A percentile compares a stretch with the other conserved stretches of the same genome.
Conservation (phyloP, 2,329 filamentous ascomycete species). For the Periglandula ipomoeae region DNA sequence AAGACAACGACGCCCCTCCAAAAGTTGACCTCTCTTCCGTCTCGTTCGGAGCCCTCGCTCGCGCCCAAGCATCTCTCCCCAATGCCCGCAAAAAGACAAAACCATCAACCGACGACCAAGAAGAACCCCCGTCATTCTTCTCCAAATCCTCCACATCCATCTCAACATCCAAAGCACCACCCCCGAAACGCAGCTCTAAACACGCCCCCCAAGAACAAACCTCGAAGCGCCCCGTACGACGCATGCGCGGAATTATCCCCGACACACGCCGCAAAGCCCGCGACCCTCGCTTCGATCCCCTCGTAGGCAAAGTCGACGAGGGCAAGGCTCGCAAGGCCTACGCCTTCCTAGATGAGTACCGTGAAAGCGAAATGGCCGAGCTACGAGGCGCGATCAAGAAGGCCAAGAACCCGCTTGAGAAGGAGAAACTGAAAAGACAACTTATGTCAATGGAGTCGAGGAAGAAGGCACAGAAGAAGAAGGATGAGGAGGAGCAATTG, state of each 20-base stretch:
- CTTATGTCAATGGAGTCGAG: constrained; percentile 72
- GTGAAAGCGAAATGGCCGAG: constrained; percentile 70
- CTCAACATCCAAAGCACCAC: constrained; percentile 2
- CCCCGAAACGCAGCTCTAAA: constrained; percentile 54
- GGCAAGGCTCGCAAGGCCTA: constrained; percentile 63
- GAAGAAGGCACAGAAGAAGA: constrained; percentile 59
- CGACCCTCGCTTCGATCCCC: constrained; percentile 81
- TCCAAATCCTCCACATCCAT: constrained; percentile 3
- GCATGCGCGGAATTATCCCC: constrained; percentile 64
- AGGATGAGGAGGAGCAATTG: constrained; percentile 61
- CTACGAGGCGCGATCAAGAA: constrained; percentile 58
- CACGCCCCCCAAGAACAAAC: constrained; percentile 80
- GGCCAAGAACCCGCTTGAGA: constrained; percentile 54
- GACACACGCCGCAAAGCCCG: constrained; percentile 51
- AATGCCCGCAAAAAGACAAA: constrained; percentile 18
- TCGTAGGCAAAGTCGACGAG: constrained; percentile 41
- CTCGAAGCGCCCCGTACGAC: constrained; percentile 74
- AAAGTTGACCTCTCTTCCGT: constrained; percentile 47
- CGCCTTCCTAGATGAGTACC: constrained; percentile 79
- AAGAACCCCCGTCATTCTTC: not conserved
- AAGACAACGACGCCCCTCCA: constrained; percentile 10
- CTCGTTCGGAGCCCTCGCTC: constrained; percentile 84
- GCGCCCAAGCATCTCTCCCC: constrained; percentile 65
- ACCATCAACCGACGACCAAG: constrained; percentile 6
- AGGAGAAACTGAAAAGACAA: constrained; percentile 61